Evolutionary conservation across 139 green algal species (phyloP), one percentile per base, ranked within the genome.

Genomic region (Tetradesmus lagerheimii): DNA sequence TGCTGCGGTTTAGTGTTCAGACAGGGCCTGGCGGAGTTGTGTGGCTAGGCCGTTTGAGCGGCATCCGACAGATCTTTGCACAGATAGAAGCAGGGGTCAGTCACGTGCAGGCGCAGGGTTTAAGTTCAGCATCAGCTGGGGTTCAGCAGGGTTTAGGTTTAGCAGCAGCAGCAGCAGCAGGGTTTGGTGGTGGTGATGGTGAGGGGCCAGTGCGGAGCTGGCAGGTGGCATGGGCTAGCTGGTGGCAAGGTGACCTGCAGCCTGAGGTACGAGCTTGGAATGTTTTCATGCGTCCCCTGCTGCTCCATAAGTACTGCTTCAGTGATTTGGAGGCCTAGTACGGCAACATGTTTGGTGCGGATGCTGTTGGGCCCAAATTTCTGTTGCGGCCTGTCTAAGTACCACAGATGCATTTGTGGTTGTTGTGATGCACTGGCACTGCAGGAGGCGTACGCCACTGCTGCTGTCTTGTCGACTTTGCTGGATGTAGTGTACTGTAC

Each of bases 1-100:
- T n/a, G 27, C 15, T 88, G 37, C 5, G 43, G 20, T 64, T 39
- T 39, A 88, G 83, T 35, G 83, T 88, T 71, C 83, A 80, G 27
- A 80, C 62, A 39, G 83, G 57, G 4, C 18, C 57, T 62, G 27
- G n/a, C 29, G 83, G 83, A 4, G 23, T 80, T 39, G 83, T 88
- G 29, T 23, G 29, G 23, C 62, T 88, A 62, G 83, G 83, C 2
- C 25, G 29, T 35, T 31, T 88, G 39, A 16, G 11, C 11, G 83
- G 83, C 29, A 88, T 88, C 3, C 62, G 83, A 27, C 62, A 79
- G 27, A 11, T 88, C 0, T 3, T 20, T 37, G 83, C 83, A 35
- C 62, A 88, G 8, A 62, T 88, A 0, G 57, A 88, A 25, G 25
- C 37, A 45, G 83, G 83, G 15, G 25, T 78, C 4, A 45, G 74